Evolutionary conservation across 495 filamentous ascomycete genomes (phyloP).

Genomic region (Penicillium taxi): DNA sequence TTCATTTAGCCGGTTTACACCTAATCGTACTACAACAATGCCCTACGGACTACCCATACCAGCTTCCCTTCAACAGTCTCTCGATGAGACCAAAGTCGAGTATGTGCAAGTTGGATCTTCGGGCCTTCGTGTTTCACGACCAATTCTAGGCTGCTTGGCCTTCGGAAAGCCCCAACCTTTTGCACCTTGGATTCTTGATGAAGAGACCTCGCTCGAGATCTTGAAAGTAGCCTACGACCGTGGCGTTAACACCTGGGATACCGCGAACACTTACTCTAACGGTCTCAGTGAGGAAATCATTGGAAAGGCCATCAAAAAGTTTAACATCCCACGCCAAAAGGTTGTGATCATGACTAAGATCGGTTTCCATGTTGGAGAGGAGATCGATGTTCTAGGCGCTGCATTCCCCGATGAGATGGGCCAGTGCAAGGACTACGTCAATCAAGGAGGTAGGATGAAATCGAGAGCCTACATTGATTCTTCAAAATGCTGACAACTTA

Average conservation of each 20-base stretch:
- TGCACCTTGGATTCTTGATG: conserved; percentile 49
- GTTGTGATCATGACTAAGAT: conserved; percentile 66
- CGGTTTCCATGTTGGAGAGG: not conserved
- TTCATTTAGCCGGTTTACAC: too few species aligned
- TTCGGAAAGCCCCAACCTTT: conserved; percentile 47
- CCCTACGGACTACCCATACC: not conserved
- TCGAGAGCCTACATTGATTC: not conserved
- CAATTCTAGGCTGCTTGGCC: conserved; percentile 57
- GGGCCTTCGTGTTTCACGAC: conserved; percentile 56
- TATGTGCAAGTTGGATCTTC: not conserved
- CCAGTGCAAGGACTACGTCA: conserved; percentile 28
- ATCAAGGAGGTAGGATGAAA: conserved; percentile 20
- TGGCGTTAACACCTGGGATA: conserved; percentile 51
- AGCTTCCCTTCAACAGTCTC: conserved; percentile 2
- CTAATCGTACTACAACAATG: not conserved
- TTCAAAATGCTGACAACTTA: conserved; percentile 1
- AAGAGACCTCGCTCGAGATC: conserved; percentile 51
- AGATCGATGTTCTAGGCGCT: not conserved
- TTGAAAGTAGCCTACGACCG: conserved; percentile 57
- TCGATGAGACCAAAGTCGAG: conserved; percentile 2
- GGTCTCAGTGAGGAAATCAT: conserved; percentile 59
- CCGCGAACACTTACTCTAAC: conserved; percentile 52
- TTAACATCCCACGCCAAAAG: conserved; percentile 59
- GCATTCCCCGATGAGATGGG: not conserved
- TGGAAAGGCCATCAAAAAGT: conserved; percentile 60